These are phyloP conservation scores for Neurospora cerealis DNA, from an alignment of 495 filamentous ascomycete genomes.

Conservation along the genomic window DNA sequence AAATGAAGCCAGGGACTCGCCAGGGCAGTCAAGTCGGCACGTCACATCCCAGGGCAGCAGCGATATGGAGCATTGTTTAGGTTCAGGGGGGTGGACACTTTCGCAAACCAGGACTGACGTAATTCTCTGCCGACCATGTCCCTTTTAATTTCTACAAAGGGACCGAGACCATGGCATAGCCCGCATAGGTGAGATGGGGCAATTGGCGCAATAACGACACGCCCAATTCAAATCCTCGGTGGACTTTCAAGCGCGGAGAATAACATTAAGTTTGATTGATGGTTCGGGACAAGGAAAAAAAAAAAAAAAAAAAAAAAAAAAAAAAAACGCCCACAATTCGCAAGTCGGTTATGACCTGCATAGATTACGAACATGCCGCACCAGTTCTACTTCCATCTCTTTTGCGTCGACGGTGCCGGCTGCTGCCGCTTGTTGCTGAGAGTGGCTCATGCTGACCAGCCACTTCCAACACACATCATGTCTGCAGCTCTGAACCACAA, in stretches of 20 bases:
- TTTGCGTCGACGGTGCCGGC: neutral
- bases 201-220: neutral
- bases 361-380: neutral
- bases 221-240: neutral
- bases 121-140: neutral
- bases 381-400: neutral
- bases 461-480: neutral
- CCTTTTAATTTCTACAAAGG: neutral
- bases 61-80: neutral
- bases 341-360: neutral
- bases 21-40: neutral
- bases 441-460: neutral
- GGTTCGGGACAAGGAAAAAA: neutral
- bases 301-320: neutral
- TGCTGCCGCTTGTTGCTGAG: neutral
- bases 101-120: neutral
- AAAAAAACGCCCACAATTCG: neutral
- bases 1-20: neutral
- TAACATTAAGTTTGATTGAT: neutral
- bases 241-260: neutral
- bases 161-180: neutral
- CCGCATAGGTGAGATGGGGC: neutral
- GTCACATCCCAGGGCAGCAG: neutral
- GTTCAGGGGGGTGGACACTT: neutral
- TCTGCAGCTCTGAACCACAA: neutral